phyloP scores from a whole-genome alignment of 495 filamentous ascomycete species.

The Evernia prunastri region DNA sequence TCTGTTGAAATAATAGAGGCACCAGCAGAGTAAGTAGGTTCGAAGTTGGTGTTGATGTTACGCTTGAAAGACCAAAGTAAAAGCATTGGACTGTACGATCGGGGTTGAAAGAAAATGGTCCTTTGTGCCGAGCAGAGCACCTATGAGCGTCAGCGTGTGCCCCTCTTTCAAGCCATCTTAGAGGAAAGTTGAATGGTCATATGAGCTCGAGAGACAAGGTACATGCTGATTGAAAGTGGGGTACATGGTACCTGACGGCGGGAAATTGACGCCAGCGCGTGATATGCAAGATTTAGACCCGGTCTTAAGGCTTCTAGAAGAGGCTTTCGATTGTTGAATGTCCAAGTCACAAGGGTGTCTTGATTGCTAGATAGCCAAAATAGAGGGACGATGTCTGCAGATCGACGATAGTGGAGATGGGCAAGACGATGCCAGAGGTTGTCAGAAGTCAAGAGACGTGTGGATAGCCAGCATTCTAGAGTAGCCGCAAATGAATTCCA shows the following conservation, averaged over 20 bases:
- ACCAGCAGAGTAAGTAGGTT: no score
- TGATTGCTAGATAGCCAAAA: neutral
- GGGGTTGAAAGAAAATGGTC: neutral
- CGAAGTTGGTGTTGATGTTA: neutral
- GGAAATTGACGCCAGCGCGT: slow-evolving; percentile 5
- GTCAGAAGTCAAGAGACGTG: neutral
- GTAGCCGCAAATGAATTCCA: neutral
- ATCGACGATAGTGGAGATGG: slow-evolving; percentile 1
- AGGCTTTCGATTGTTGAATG: neutral
- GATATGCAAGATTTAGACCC: slow-evolving; percentile 7
- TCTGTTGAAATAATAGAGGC: neutral
- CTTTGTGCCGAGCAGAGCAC: neutral
- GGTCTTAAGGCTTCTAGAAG: slow-evolving; percentile 14
- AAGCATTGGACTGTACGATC: neutral
- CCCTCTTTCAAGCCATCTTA: neutral
- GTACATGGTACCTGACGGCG: neutral
- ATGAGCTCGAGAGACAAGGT: neutral
- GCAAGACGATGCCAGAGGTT: neutral
- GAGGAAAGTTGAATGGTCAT: neutral
- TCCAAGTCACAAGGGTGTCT: slow-evolving; percentile 5
- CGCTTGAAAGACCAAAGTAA: slow-evolving; percentile 1
- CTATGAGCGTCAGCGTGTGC: neutral
- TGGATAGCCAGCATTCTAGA: neutral
- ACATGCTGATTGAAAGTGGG: slow-evolving; percentile 6
- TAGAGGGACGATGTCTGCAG: slow-evolving; percentile 4